These are phyloP conservation scores for Schizothecium vesticola DNA, from an alignment of 495 filamentous ascomycete genomes.

Conservation along the genomic window DNA sequence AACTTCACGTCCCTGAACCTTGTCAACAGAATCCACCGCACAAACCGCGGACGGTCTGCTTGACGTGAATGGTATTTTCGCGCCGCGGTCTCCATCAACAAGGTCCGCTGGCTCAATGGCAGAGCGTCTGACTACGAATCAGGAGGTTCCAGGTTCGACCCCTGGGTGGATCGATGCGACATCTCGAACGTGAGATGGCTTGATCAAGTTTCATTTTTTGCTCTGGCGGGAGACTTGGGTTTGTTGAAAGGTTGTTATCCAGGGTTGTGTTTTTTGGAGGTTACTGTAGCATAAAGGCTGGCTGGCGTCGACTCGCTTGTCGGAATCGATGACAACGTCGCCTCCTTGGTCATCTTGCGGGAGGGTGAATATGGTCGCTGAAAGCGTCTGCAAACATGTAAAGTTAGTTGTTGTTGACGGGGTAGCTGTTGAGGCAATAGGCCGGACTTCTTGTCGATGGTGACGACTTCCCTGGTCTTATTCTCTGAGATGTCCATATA, in stretches of 20 bases:
- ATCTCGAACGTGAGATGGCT: background rate
- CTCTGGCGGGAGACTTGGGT: too few species aligned
- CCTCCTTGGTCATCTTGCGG: too few species aligned
- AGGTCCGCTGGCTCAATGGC: conserved; percentile 8
- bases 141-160: conserved; percentile 9
- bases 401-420: too few species aligned
- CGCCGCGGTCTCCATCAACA: background rate
- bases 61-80: background rate
- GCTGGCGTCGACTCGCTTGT: background rate
- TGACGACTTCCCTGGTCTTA: background rate
- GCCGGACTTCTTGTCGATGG: too few species aligned
- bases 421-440: too few species aligned
- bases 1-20: background rate
- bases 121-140: conserved; percentile 11
- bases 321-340: too few species aligned
- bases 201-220: background rate
- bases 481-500: background rate
- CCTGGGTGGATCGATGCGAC: conserved; percentile 6
- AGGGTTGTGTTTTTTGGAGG: background rate
- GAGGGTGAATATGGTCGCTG: background rate
- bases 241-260: too few species aligned
- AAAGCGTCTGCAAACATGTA: too few species aligned
- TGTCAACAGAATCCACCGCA: background rate
- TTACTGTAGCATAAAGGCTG: background rate
- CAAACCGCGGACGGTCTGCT: background rate